Percentiles rank a stretch among this genome's conserved stretches.
Conservation (phyloP, 805 yeast genomes). For the Metschnikowia proteae region DNA sequence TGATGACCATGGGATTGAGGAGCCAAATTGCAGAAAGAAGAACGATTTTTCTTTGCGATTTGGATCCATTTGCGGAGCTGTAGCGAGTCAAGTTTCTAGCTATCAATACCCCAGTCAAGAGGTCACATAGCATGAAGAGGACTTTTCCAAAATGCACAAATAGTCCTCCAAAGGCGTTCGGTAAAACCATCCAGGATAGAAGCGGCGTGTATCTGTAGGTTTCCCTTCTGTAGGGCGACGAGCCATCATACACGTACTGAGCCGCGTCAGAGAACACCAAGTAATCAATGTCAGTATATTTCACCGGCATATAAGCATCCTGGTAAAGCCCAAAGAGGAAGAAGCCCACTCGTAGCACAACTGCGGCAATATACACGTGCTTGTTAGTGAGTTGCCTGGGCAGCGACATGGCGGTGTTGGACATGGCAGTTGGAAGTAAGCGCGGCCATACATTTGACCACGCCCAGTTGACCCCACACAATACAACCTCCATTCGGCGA, state of each 20-base stretch:
- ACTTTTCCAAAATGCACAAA: conserved; percentile 71
- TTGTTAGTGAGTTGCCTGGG: conserved; percentile 1
- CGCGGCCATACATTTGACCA: not conserved
- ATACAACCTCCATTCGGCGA: no score
- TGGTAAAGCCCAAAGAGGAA: conserved; percentile 81
- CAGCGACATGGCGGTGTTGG: not conserved
- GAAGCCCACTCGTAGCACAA: conserved; percentile 53
- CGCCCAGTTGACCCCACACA: not conserved
- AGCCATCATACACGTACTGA: conserved; percentile 51
- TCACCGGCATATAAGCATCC: conserved; percentile 71
- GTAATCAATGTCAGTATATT: conserved; percentile 93
- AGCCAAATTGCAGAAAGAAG: conserved; percentile 67
- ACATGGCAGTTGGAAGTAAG: not conserved
- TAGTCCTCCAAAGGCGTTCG: conserved; percentile 47
- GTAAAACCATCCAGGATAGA: conserved; percentile 76
- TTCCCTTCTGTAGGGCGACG: conserved; percentile 77
- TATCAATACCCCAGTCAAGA: conserved; percentile 69
- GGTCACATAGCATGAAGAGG: conserved; percentile 71
- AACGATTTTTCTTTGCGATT: conserved; percentile 8
- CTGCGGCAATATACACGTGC: conserved; percentile 7
- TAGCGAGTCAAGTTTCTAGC: conserved; percentile 3
- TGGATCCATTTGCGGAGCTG: not conserved
- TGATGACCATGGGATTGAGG: conserved; percentile 90
- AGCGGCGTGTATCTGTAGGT: conserved; percentile 94
- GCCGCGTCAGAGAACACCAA: conserved; percentile 93